Base-by-base conservation (phyloP, 75 land plant genomes). In the Cryptomeria japonica region DNA sequence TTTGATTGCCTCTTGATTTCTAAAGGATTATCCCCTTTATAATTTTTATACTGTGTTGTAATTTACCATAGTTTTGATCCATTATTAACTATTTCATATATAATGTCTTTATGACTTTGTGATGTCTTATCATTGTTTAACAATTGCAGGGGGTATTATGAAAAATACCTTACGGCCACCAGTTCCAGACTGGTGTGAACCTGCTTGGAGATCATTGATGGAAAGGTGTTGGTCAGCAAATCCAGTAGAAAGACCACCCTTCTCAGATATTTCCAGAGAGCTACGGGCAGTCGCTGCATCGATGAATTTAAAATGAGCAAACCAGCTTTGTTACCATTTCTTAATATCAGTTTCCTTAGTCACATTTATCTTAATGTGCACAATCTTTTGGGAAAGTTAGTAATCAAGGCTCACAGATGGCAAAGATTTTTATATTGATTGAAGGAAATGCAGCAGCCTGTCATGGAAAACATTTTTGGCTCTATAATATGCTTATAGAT, bases 221-320 rank as follows among this genome's bases (percentile, higher is more conserved):
- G 96, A 95, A 76, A 90, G 93, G 80, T 95, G 95, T 78, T 95
- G 96, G 96, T 84, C 95, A 80, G 88, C 91, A 15, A 92, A 94
- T 72, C 96, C 94, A 14, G 87, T 32, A 36, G 55, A 73, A 15
- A 95, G 96, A 61, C 96, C 96, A 10, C 46, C 88, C 37, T 95
- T 95, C 86, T 86, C 95, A 53, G 94, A 94, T 80, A 89, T 95
- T 76, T 79, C 96, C 44, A 89, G 93, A 84, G 91, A 92, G 79
- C 87, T 95, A 34, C 88, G 95, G 76, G 73, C 88, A 39, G 93
- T 94, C 90, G 88, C 94, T 80, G 89, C 93, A 34, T 83, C 87
- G n/a, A 82, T 82, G 47, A 82, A 82, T 46, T 13, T 82, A 82
- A 82, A 82, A 82, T 82, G 53, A 82, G 46, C 12, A n/a, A 82